Base-by-base conservation (phyloP, 2,329 filamentous ascomycete genomes). In the Diaporthe longicolla region DNA sequence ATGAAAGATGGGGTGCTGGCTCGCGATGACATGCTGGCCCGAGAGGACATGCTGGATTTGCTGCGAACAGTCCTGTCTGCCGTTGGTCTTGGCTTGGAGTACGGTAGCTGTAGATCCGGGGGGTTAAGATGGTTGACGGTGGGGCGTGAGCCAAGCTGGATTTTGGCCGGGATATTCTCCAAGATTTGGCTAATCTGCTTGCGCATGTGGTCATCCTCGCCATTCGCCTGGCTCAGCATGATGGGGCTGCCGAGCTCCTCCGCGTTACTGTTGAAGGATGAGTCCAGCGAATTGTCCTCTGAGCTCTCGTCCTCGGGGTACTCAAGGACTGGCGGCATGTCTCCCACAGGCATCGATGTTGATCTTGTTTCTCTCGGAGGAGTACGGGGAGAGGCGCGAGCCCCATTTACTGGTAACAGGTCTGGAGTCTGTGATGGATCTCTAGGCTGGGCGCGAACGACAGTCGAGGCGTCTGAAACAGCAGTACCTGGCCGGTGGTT, bases 151-250 rank as follows among this genome's bases (percentile, higher is more conserved):
- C 91, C 91, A 55, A 98, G 87, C 69, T 91, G 92, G 78, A 98
- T 97, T 76, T 92, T 92, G 43, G 93, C 92, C 2, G 95, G 94
- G 76, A 97, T 94, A 26, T 89, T 93, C 73, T 91, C 91, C 52
- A 97, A 88, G 73, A 97, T 93, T 69, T 93, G 90, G 79, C 90
- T 93, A 65, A 97, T 95, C 80, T 95, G 94, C 76, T 92, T 90
- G 77, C 95, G 93, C 19, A 97, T 87, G 72, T 94, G 90, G 76
- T 94, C 92, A 76, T 93, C 91, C 0, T 88, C 84, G 70, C 82
- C 83, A 72, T 83, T 83, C 6, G 82, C 69, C 24, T 76, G 77
- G 65, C 81, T 82, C 76, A 79, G 79, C 40, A 83, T 81, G 32
- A 81, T 79, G 0, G 84, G 82, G 72, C 80, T 84, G 52, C 78